These are phyloP conservation scores for Solanum paucissectum DNA, from an alignment of 257 asterid species.

Conservation along the genomic window DNA sequence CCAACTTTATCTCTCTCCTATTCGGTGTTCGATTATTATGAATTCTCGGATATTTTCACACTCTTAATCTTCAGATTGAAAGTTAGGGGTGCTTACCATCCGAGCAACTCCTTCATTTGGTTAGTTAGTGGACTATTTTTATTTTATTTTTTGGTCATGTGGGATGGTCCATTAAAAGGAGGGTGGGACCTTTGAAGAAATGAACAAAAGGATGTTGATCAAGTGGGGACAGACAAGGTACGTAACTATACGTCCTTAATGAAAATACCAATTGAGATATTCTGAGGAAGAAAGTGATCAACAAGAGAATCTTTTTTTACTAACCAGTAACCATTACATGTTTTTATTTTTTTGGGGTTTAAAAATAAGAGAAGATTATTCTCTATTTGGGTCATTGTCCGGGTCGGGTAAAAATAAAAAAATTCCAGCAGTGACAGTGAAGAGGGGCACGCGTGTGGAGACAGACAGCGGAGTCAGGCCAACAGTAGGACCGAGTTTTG, in stretches of 20 bases:
- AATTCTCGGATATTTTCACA: no score
- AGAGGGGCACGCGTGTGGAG: conserved; percentile 3
- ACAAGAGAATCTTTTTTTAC: not conserved
- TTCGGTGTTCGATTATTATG: not conserved
- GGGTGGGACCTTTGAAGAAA: not conserved
- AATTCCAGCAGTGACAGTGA: not conserved
- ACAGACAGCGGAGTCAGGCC: not conserved
- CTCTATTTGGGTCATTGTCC: not conserved
- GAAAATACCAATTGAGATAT: not conserved
- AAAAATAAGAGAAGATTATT: not conserved
- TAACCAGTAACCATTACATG: conserved; percentile 10
- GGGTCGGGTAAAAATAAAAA: not conserved
- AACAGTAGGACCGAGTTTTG: conserved; percentile 18
- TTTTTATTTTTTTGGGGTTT: not conserved
- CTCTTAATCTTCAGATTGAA: no score
- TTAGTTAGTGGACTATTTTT: no score
- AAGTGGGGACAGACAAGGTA: conserved; percentile 6
- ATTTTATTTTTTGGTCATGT: not conserved
- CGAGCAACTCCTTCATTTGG: no score
- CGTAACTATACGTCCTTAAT: not conserved
- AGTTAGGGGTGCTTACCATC: no score
- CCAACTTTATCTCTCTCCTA: not conserved
- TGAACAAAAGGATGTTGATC: conserved; percentile 16
- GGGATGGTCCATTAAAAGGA: not conserved
- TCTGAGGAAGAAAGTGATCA: not conserved